These are phyloP conservation scores for Nemania diffusa DNA, from an alignment of 2,329 filamentous ascomycete genomes.

Conservation along the genomic window DNA sequence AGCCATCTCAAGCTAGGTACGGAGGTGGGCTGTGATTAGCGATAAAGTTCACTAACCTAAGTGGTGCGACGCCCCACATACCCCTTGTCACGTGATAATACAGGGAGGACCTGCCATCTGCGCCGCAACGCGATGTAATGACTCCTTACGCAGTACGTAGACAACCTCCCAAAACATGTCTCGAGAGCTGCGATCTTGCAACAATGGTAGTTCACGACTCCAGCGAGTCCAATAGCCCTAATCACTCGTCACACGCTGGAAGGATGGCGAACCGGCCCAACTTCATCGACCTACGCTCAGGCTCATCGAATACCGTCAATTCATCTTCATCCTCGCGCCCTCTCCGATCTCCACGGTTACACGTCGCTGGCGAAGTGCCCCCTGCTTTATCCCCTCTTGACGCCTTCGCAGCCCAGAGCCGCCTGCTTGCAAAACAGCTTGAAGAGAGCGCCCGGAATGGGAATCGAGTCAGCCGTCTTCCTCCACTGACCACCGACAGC, in stretches of 20 bases:
- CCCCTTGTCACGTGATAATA: constrained; percentile 10
- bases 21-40: background rate
- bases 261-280: constrained; percentile 67
- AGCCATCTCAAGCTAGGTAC: background rate
- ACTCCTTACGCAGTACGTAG: background rate
- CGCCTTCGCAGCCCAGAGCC: constrained; percentile 92
- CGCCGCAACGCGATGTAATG: constrained; percentile 4
- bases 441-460: constrained; percentile 80
- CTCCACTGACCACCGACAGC: constrained; percentile 83
- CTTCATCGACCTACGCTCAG: constrained; percentile 68
- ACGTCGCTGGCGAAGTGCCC: constrained; percentile 82
- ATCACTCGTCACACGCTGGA: background rate
- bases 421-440: constrained; percentile 85
- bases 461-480: constrained; percentile 83
- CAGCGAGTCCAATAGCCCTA: constrained; percentile 2
- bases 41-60: background rate
- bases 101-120: background rate
- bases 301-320: constrained; percentile 62
- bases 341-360: constrained; percentile 77
- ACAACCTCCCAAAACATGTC: constrained; percentile 8
- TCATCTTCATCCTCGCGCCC: constrained; percentile 62
- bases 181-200: background rate
- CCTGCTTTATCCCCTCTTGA: constrained; percentile 94
- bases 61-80: background rate
- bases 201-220: constrained; percentile 6